Percentiles rank a stretch among this genome's conserved stretches.
These are phyloP conservation scores for Quercus aquifolioides DNA, from an alignment of 306 rosid species.

Conservation along the genomic window DNA sequence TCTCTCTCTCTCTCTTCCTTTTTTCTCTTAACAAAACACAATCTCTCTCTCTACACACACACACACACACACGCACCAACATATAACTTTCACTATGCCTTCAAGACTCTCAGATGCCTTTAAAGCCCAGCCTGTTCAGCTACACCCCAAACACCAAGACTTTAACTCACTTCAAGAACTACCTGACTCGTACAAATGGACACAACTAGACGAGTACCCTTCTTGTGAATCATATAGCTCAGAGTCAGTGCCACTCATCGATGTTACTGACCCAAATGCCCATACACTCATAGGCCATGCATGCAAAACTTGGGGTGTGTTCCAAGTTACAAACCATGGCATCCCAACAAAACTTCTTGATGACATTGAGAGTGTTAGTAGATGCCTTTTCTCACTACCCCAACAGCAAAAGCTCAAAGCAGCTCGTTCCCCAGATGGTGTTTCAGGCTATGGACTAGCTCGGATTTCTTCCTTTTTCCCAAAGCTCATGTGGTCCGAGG, in stretches of 20 bases:
- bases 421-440: conserved; percentile 63
- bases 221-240: background rate
- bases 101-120: conserved; percentile 61
- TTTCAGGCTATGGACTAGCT: conserved; percentile 76
- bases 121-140: conserved; percentile 51
- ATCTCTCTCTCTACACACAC: background rate
- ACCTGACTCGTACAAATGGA: conserved; percentile 84
- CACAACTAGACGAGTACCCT: conserved; percentile 15
- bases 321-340: conserved; percentile 72
- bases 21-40: no score
- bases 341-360: conserved; percentile 41
- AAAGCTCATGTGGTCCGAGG: conserved; percentile 96
- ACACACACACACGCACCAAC: background rate
- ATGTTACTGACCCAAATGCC: conserved; percentile 66
- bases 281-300: conserved; percentile 52
- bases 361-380: conserved; percentile 39
- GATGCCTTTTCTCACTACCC: conserved; percentile 63
- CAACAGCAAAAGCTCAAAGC: conserved; percentile 61
- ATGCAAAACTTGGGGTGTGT: conserved; percentile 86
- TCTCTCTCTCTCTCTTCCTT: background rate
- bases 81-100: conserved; percentile 48
- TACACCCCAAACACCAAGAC: conserved; percentile 59
- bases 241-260: conserved; percentile 51
- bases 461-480: conserved; percentile 89
- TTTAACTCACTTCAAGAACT: conserved; percentile 59